Conservation (phyloP, 176 grass and related monocot species). For the Aegilops longissima region DNA sequence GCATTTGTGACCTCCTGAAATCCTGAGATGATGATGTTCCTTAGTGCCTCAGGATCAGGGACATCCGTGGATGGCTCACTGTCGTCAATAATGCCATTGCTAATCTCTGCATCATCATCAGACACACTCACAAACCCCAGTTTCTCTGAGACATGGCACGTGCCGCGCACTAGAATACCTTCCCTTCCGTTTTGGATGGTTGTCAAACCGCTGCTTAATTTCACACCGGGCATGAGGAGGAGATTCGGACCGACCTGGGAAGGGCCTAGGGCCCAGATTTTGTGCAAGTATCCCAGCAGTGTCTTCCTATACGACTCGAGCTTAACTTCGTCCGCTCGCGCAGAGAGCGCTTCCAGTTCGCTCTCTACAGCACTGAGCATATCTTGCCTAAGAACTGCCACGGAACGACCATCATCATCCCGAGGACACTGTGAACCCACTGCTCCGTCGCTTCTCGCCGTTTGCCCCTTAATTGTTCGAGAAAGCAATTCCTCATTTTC, state of each 20-base stretch:
- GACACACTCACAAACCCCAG: not conserved
- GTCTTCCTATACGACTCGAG: slow-evolving; percentile 50
- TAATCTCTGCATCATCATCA: not conserved
- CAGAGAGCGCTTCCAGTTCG: slow-evolving; percentile 60
- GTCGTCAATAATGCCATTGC: not conserved
- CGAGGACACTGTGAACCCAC: slow-evolving; percentile 31
- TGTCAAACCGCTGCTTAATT: not conserved
- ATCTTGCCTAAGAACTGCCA: slow-evolving; percentile 49
- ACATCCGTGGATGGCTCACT: not conserved
- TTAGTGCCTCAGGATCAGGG: slow-evolving; percentile 33
- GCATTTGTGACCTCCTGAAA: slow-evolving; percentile 82
- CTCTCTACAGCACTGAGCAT: slow-evolving; percentile 71
- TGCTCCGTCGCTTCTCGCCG: slow-evolving; percentile 40
- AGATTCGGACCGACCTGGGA: not conserved
- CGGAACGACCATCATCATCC: slow-evolving; percentile 45
- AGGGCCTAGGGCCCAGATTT: slow-evolving; percentile 57
- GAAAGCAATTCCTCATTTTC: slow-evolving; percentile 71
- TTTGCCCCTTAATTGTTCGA: slow-evolving; percentile 71
- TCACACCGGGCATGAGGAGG: not conserved
- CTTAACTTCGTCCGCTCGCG: slow-evolving; percentile 60
- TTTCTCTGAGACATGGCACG: not conserved
- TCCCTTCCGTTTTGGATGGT: slow-evolving; percentile 2
- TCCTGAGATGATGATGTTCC: slow-evolving; percentile 74
- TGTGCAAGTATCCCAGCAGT: slow-evolving; percentile 57
- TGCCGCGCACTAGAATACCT: not conserved